Evolutionary conservation across 768 basidiomycete species (phyloP).

Genomic region (Amanita molliuscula): DNA sequence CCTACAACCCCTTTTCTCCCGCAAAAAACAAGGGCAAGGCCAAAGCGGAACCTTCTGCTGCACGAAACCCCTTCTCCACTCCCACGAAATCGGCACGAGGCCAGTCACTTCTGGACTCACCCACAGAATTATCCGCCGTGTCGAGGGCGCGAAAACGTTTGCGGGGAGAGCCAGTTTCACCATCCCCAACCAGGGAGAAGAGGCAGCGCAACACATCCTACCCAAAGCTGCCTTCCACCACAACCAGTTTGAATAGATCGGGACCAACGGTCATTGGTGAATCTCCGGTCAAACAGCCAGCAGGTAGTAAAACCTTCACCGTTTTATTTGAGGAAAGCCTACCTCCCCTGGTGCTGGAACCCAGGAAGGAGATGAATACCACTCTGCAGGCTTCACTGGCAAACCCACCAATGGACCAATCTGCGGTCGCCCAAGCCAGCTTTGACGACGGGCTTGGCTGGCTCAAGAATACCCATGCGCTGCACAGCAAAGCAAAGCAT

Average conservation of each 20-base stretch:
- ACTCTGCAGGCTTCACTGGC: background rate
- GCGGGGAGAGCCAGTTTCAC: slow-evolving; percentile 75
- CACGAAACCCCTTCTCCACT: background rate
- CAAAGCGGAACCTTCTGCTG: slow-evolving; percentile 15
- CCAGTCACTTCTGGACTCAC: background rate
- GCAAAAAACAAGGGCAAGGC: slow-evolving; percentile 51
- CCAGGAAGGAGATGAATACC: background rate
- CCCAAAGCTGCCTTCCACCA: slow-evolving; percentile 25
- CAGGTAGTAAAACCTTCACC: slow-evolving; percentile 52
- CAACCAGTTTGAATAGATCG: slow-evolving; percentile 12
- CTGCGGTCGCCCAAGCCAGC: background rate
- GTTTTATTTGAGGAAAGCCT: slow-evolving; percentile 48
- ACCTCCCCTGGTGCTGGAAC: slow-evolving; percentile 6
- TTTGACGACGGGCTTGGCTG: slow-evolving; percentile 4
- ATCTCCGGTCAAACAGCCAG: slow-evolving; percentile 57
- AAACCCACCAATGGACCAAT: background rate
- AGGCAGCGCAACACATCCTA: slow-evolving; percentile 45
- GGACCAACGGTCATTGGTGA: slow-evolving; percentile 52
- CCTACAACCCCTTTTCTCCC: slow-evolving; percentile 76
- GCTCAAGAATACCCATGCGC: background rate
- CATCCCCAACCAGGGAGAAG: slow-evolving; percentile 73
- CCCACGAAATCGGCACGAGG: background rate
- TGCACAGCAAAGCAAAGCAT: background rate
- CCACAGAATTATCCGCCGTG: slow-evolving; percentile 25
- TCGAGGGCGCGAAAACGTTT: slow-evolving; percentile 71